A percentile compares a stretch with the other conserved stretches of the same genome.
Conservation (phyloP, 73 alveolate genomes). For the Blepharisma stoltei region DNA sequence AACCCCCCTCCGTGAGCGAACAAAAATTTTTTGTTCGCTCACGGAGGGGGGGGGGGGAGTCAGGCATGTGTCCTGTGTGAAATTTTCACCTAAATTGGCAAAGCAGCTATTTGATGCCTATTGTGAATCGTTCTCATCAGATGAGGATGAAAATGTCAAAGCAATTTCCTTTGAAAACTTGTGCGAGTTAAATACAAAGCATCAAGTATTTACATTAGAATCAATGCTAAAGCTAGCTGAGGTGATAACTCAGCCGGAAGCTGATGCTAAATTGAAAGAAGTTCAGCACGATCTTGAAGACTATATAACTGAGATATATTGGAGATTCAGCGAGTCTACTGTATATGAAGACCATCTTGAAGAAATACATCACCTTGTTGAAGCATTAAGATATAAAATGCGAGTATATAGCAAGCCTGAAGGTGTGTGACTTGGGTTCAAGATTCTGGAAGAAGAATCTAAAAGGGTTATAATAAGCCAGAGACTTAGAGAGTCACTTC, state of each 20-base stretch:
- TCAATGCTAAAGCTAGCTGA: neutral
- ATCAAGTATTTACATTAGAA: neutral
- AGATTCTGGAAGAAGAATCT: neutral
- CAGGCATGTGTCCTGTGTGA: neutral
- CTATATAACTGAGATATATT: neutral
- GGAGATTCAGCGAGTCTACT: slow-evolving; percentile 1
- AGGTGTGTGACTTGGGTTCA: neutral
- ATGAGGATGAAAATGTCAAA: slow-evolving; percentile 27
- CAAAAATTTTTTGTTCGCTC: too few species aligned
- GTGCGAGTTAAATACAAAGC: neutral
- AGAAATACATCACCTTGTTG: neutral
- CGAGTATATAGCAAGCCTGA: neutral
- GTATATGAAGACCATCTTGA: slow-evolving; percentile 24
- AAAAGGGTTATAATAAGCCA: neutral
- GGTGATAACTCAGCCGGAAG: neutral
- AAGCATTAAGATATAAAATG: neutral
- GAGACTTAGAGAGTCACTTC: neutral
- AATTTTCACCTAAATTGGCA: neutral
- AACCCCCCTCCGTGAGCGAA: too few species aligned
- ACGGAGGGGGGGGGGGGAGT: too few species aligned
- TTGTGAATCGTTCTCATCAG: neutral
- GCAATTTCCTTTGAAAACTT: slow-evolving; percentile 19
- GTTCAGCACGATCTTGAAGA: neutral
- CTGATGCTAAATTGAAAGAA: neutral
- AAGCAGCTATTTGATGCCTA: neutral